Evolutionary conservation across 2,329 filamentous ascomycete genomes (phyloP).

Genomic region (Sclerotinia borealis): DNA sequence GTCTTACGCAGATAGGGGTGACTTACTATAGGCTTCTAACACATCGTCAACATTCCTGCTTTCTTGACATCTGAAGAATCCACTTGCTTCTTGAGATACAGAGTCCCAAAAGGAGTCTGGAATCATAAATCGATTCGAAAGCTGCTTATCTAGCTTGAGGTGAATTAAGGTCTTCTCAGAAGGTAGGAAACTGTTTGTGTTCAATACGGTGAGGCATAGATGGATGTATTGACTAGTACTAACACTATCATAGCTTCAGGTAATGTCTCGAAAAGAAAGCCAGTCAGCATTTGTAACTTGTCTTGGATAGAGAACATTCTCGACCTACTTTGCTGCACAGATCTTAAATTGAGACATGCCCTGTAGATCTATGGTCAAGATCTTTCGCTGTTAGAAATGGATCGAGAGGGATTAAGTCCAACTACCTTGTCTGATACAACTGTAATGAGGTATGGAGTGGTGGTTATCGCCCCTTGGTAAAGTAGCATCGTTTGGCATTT

Average conservation of each 20-base stretch:
- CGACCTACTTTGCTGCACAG: background rate
- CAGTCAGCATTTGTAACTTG: background rate
- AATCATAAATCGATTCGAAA: background rate
- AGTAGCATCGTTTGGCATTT: background rate
- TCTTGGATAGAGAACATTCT: background rate
- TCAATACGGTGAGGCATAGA: background rate
- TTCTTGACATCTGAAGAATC: constrained; percentile 1
- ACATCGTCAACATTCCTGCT: background rate
- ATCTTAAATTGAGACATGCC: background rate
- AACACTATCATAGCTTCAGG: background rate
- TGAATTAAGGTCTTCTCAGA: background rate
- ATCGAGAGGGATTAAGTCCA: background rate
- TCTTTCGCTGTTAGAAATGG: background rate
- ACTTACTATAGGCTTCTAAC: constrained; percentile 2
- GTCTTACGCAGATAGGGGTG: background rate
- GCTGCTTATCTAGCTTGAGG: background rate
- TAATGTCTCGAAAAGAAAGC: background rate
- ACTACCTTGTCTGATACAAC: background rate
- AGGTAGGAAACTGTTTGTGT: background rate
- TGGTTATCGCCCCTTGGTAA: background rate
- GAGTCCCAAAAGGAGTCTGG: background rate
- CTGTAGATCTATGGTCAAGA: background rate
- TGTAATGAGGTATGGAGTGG: background rate
- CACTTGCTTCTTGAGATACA: constrained; percentile 2
- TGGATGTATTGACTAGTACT: background rate